A percentile compares a stretch with the other conserved stretches of the same genome.
Evolutionary conservation across 192 early-diverging fungal genomes (phyloP).

Genomic region (Anaeromyces robustus): DNA sequence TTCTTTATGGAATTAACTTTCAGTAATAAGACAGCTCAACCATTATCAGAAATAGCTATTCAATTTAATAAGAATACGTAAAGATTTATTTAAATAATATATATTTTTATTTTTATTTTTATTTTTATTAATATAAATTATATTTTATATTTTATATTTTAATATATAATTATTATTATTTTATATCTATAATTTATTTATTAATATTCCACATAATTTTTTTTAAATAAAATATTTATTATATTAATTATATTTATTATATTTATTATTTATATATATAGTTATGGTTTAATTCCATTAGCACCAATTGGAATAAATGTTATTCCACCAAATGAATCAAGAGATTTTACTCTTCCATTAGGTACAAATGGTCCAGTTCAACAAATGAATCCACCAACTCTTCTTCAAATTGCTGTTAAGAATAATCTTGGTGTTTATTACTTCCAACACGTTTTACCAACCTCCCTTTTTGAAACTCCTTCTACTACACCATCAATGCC

Average conservation of each 20-base stretch:
- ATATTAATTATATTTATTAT: no score
- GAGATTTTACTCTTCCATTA: conserved; percentile 7
- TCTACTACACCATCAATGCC: background rate
- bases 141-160: no score
- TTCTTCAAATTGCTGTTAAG: conserved; percentile 36
- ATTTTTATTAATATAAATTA: background rate
- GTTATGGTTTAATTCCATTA: conserved; percentile 26
- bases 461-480: background rate
- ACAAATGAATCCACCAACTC: conserved; percentile 19
- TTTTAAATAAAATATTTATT: no score
- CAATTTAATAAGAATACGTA: conserved; percentile 38
- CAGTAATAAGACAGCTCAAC: conserved; percentile 12
- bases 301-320: conserved; percentile 15
- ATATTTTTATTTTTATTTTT: background rate
- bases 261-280: background rate
- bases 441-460: conserved; percentile 9
- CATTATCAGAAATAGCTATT: conserved; percentile 36
- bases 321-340: conserved; percentile 9
- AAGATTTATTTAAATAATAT: background rate
- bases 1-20: conserved; percentile 22
- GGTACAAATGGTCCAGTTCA: conserved; percentile 8
- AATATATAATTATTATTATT: no score
- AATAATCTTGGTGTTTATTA: conserved; percentile 31
- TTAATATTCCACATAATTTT: no score
- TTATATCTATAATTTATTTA: no score